Conservation (phyloP, 2,329 filamentous ascomycete species). For the Aureobasidium sp. region DNA sequence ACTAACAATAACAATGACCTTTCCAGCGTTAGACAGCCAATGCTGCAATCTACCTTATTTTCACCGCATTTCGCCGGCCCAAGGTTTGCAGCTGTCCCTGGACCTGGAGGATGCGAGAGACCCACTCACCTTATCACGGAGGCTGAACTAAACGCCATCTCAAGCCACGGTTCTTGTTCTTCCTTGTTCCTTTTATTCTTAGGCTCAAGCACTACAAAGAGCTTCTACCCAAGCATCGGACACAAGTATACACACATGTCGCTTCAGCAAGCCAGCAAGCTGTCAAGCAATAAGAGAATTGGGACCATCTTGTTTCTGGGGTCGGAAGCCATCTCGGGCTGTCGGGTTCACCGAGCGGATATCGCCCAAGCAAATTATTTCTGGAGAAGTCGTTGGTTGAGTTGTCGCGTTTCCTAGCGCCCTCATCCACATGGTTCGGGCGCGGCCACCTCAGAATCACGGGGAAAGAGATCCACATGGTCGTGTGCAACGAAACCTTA, state of each 20-base stretch:
- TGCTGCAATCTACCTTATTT: not conserved
- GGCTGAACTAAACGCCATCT: not conserved
- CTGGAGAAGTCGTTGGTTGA: slow-evolving; percentile 5
- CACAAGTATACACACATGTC: not conserved
- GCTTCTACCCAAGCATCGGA: not conserved
- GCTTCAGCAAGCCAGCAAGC: too few species aligned
- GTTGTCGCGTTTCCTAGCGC: not conserved
- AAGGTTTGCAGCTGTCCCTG: not conserved
- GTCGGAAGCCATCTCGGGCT: not conserved
- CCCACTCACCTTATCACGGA: not conserved
- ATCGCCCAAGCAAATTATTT: not conserved
- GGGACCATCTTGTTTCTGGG: too few species aligned
- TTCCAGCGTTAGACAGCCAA: not conserved
- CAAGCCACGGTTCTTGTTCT: not conserved
- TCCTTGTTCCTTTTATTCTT: not conserved
- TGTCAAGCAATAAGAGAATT: too few species aligned
- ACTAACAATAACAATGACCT: not conserved
- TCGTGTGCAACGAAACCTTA: not conserved
- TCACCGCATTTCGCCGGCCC: not conserved
- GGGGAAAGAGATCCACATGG: slow-evolving; percentile 4
- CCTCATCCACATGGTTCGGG: slow-evolving; percentile 5
- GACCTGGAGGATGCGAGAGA: slow-evolving; percentile 3
- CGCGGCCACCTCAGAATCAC: slow-evolving; percentile 1
- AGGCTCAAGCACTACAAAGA: not conserved
- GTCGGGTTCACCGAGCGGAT: not conserved